phyloP scores from a whole-genome alignment of 202 grass and related monocot genomes.

The Schoenoplectus tabernaemontani region DNA sequence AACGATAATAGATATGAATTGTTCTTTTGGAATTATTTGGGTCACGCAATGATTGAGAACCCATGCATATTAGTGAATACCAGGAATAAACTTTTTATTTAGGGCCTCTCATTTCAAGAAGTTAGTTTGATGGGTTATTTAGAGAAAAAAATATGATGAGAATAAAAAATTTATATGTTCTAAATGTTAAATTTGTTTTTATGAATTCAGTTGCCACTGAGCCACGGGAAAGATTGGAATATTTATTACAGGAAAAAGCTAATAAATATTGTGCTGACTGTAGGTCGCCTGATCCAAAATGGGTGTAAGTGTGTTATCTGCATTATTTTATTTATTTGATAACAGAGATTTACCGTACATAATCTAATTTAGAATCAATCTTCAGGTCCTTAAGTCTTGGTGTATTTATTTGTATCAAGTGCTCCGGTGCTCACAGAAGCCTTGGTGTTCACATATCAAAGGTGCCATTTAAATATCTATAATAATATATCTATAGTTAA shows the following conservation, averaged over 20 bases:
- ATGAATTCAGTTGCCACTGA: conserved; percentile 21
- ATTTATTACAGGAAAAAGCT: conserved; percentile 48
- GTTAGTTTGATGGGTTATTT: neutral
- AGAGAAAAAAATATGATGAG: neutral
- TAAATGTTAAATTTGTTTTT: neutral
- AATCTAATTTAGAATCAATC: conserved; percentile 17
- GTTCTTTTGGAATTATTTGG: neutral
- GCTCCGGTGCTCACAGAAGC: conserved; percentile 89
- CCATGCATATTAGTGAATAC: neutral
- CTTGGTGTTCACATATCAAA: conserved; percentile 95
- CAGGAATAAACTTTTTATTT: neutral
- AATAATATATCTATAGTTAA: neutral
- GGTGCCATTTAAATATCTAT: no score
- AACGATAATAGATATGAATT: neutral
- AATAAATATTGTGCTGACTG: conserved; percentile 80
- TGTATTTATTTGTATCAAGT: conserved; percentile 97
- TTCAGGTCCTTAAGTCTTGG: conserved; percentile 75
- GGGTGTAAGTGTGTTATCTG: conserved; percentile 58
- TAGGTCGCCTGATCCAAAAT: conserved; percentile 82
- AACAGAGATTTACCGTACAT: neutral
- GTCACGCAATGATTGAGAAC: neutral
- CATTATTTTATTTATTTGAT: conserved; percentile 10
- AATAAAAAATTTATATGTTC: neutral
- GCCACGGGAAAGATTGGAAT: conserved; percentile 48
- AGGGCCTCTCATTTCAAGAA: neutral